Base-by-base conservation (phyloP, 192 early-diverging fungal species). In the Coemansia sp. region DNA sequence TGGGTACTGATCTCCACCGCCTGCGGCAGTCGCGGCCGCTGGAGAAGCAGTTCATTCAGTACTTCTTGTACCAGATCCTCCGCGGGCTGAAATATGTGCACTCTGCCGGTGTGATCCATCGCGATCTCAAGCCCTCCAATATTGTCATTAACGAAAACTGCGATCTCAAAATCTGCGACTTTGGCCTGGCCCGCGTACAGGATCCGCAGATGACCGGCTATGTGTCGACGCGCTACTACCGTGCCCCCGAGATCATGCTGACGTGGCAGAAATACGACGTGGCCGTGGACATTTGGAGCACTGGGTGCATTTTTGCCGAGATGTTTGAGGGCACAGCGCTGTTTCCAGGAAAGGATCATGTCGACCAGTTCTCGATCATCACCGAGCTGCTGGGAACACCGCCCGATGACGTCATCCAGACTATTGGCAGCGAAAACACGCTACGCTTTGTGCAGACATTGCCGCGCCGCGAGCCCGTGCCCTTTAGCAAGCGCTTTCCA, bases 131-230 rank as follows among this genome's bases (percentile, higher is more conserved):
- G 84, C 96, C 96, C 11, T 89, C 88, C 70, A 98, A 98, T 61
- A 92, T 98, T 71, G 83, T 98, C 16, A 87, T 98, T 61, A 96
- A 96, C 65, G 94, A 94, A 61, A 94, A 98, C 79, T 96, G 96
- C 64, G 96, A 98, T 68, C 82, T 98, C 36, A 98, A 94, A 82
- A 98, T 98, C 62, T 96, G 94, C 74, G 96, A 98, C 73, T 94
- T 98, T 72, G 96, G 96, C 4, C 71, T 98, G 42, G 96, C 96
- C 3, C 88, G 96, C 57, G 87, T 95, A 40, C 90, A 93, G 57
- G 94, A 95, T 58, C 87, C 88, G 56, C 90, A 94, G 68, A 97
- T 97, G 94, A 97, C 94, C 18, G 94, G 94, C 21, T 98, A 98
- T 73, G 96, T 96, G 16, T 93, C 94, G 7, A 96, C 96, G 12